These are phyloP conservation scores for Lathyrus sativus DNA, from an alignment of 306 rosid genomes.

Conservation along the genomic window DNA sequence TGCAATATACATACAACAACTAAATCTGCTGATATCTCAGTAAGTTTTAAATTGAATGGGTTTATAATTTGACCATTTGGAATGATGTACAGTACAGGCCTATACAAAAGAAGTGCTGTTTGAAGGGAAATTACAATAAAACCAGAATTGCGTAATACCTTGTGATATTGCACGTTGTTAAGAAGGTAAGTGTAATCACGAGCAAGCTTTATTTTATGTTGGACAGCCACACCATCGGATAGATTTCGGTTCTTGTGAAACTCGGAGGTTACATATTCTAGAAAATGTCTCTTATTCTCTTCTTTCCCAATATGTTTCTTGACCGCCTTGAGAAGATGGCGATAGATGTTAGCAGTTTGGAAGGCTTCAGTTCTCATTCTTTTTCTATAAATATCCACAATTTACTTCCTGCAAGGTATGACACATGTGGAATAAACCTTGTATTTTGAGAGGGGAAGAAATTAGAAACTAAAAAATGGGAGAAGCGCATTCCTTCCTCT, in stretches of 20 bases:
- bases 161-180: slow-evolving; percentile 81
- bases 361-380: slow-evolving; percentile 62
- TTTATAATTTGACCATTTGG: slow-evolving; percentile 13
- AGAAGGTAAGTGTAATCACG: slow-evolving; percentile 68
- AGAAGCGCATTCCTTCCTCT: not conserved
- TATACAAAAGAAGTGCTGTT: not conserved
- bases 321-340: slow-evolving; percentile 73
- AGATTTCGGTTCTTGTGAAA: slow-evolving; percentile 53
- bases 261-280: slow-evolving; percentile 59
- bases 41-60: slow-evolving; percentile 3
- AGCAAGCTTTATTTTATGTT: slow-evolving; percentile 75
- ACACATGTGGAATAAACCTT: not conserved
- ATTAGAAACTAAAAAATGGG: slow-evolving; percentile 3
- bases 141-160: slow-evolving; percentile 48
- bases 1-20: slow-evolving; percentile 13
- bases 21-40: slow-evolving; percentile 26
- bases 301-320: slow-evolving; percentile 73
- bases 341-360: slow-evolving; percentile 66
- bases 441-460: not conserved
- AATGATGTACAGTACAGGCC: not conserved
- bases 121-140: slow-evolving; percentile 23
- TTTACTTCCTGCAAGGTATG: slow-evolving; percentile 42
- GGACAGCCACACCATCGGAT: slow-evolving; percentile 54
- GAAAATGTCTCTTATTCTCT: slow-evolving; percentile 63
- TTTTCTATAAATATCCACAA: slow-evolving; percentile 30